These are phyloP conservation scores for Collybia sp. DNA, from an alignment of 768 basidiomycete species.

Conservation along the genomic window DNA sequence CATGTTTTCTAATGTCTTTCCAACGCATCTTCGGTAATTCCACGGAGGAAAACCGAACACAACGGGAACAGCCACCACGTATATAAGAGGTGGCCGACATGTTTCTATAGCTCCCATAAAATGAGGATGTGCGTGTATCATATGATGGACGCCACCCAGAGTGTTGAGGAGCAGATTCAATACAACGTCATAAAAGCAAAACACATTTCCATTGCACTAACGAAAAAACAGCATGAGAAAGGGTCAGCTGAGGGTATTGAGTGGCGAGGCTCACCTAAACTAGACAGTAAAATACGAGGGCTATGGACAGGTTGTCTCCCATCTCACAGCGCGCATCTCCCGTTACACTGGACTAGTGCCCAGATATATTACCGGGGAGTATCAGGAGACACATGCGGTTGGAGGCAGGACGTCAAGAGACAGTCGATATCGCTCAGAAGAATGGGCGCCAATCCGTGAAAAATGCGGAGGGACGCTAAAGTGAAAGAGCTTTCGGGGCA, in stretches of 20 bases:
- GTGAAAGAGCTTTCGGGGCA: constrained; percentile 59
- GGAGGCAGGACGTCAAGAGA: constrained; percentile 16
- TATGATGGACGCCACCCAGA: constrained; percentile 78
- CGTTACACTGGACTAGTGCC: constrained; percentile 17
- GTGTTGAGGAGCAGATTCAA: constrained; percentile 79
- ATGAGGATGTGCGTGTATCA: constrained; percentile 86
- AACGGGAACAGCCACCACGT: constrained; percentile 24
- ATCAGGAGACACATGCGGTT: constrained; percentile 26
- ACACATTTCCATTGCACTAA: not conserved
- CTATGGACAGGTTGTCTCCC: constrained; percentile 10
- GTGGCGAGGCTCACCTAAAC: constrained; percentile 1
- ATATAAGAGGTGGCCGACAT: constrained; percentile 15
- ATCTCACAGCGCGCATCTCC: constrained; percentile 16
- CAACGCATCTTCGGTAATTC: constrained; percentile 28
- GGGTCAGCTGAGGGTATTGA: constrained; percentile 6
- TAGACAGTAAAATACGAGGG: not conserved
- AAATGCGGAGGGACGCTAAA: constrained; percentile 71
- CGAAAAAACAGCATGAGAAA: not conserved
- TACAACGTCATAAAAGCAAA: constrained; percentile 15
- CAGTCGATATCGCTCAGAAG: constrained; percentile 67
- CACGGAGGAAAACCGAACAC: constrained; percentile 25
- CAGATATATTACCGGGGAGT: constrained; percentile 33
- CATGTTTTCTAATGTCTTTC: constrained; percentile 15
- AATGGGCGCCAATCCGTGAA: constrained; percentile 78
- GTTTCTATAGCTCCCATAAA: constrained; percentile 85